These are phyloP conservation scores for Triticum timopheevii DNA, from an alignment of 176 grass and related monocot genomes.

Conservation along the genomic window DNA sequence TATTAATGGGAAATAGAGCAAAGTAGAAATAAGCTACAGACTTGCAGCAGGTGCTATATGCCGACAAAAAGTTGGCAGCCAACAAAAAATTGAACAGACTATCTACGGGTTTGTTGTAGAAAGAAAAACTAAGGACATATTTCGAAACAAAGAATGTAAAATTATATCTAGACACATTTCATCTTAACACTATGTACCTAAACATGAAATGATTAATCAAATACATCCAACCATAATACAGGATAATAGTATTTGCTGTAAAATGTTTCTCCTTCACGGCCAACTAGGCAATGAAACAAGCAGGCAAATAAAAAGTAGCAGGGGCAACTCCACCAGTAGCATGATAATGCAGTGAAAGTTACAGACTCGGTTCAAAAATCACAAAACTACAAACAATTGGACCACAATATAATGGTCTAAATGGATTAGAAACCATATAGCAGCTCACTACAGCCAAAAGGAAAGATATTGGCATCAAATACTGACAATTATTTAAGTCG, in stretches of 20 bases:
- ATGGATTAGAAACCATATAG: not conserved
- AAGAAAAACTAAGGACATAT: not conserved
- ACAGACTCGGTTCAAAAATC: not conserved
- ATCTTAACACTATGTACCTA: not conserved
- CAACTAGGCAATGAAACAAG: not conserved
- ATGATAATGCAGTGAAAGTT: not conserved
- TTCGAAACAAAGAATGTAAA: not conserved
- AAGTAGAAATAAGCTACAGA: conserved; percentile 5
- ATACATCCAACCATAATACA: not conserved
- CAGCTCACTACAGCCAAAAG: not conserved
- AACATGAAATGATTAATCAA: not conserved
- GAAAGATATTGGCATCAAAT: not conserved
- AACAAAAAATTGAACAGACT: not conserved
- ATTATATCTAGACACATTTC: not conserved
- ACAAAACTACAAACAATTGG: too few species aligned
- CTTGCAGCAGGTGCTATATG: conserved; percentile 11
- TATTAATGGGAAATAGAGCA: not conserved
- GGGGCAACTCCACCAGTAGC: not conserved
- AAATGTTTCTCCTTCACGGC: not conserved
- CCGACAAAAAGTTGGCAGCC: not conserved
- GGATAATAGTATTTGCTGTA: not conserved
- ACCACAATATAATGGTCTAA: too few species aligned
- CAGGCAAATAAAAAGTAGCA: not conserved
- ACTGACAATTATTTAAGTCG: not conserved
- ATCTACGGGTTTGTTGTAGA: not conserved